Evolutionary conservation across 768 basidiomycete genomes (phyloP).

Genomic region (Agaricus blazei): DNA sequence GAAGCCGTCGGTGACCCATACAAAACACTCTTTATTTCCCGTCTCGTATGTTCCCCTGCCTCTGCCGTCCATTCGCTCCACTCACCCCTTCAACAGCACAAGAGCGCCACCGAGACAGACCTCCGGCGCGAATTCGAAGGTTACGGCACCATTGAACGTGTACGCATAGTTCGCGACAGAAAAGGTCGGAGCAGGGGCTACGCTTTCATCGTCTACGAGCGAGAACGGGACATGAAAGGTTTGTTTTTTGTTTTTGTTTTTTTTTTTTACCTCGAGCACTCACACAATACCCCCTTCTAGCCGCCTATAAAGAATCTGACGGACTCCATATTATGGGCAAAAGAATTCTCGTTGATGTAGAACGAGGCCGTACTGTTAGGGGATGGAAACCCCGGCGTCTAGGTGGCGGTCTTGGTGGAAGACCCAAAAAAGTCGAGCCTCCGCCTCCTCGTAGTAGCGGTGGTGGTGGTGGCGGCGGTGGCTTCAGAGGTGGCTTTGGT

Average conservation of each 20-base stretch:
- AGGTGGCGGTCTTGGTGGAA: constrained; percentile 98
- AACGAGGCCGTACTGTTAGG: constrained; percentile 94
- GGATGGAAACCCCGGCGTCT: constrained; percentile 97
- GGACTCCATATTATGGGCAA: constrained; percentile 95
- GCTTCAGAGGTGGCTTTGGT: constrained; percentile 32
- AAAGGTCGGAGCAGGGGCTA: constrained; percentile 87
- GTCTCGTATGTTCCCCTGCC: constrained; percentile 52
- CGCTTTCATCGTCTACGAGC: constrained; percentile 96
- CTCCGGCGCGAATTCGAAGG: constrained; percentile 93
- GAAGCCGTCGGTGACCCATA: constrained; percentile 96
- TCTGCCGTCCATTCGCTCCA: constrained; percentile 1
- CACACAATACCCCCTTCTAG: constrained; percentile 30
- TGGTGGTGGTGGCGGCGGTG: constrained; percentile 31
- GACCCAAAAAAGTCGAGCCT: constrained; percentile 78
- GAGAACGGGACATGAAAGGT: constrained; percentile 99
- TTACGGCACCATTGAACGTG: constrained; percentile 91
- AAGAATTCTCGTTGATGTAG: constrained; percentile 94
- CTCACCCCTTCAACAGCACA: constrained; percentile 53
- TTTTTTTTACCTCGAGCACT: constrained; percentile 12
- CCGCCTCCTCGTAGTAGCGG: constrained; percentile 29
- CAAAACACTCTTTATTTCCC: constrained; percentile 95
- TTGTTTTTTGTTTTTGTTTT: constrained; percentile 14
- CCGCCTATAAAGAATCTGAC: constrained; percentile 98
- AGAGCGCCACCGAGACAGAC: constrained; percentile 87
- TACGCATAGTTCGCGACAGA: constrained; percentile 89